A percentile compares a stretch with the other conserved stretches of the same genome.
These are phyloP conservation scores for Mortierella sp. DNA, from an alignment of 371 early-diverging fungal genomes.

Conservation along the genomic window DNA sequence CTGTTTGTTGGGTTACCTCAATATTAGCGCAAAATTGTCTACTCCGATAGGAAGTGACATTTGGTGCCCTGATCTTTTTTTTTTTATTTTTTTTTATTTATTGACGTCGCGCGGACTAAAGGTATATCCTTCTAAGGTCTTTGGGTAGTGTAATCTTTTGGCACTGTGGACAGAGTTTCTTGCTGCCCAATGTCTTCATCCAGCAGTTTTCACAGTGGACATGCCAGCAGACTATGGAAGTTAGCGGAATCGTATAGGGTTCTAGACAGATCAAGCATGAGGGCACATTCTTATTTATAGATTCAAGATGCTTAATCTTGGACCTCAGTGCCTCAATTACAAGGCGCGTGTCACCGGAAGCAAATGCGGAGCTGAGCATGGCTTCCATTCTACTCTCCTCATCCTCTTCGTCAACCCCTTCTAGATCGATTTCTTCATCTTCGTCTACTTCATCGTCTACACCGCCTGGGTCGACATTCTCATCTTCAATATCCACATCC, in stretches of 20 bases:
- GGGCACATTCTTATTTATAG: constrained; percentile 63
- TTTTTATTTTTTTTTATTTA: too few relatives aligned
- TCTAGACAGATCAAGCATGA: constrained; percentile 90
- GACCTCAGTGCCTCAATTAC: constrained; percentile 84
- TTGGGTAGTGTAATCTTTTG: constrained; percentile 88
- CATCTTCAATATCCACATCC: constrained; percentile 39
- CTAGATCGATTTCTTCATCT: constrained; percentile 63
- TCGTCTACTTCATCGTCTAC: constrained; percentile 59
- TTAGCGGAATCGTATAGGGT: constrained; percentile 77
- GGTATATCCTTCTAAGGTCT: constrained; percentile 86
- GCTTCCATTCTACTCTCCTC: constrained; percentile 30
- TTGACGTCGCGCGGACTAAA: constrained; percentile 59
- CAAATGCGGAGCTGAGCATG: constrained; percentile 34
- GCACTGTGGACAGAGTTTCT: constrained; percentile 93
- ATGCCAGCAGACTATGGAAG: constrained; percentile 93
- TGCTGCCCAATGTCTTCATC: constrained; percentile 87
- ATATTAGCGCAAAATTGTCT: too few relatives aligned
- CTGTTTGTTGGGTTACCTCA: too few relatives aligned
- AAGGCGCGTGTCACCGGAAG: constrained; percentile 66
- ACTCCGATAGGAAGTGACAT: too few relatives aligned
- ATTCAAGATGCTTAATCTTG: constrained; percentile 77
- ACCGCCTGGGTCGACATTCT: constrained; percentile 18
- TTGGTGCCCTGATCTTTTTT: too few relatives aligned
- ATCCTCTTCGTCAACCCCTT: constrained; percentile 40
- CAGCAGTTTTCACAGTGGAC: constrained; percentile 93